Evolutionary conservation across 2,329 filamentous ascomycete genomes (phyloP).

Genomic region (Lecanicillium sp.): DNA sequence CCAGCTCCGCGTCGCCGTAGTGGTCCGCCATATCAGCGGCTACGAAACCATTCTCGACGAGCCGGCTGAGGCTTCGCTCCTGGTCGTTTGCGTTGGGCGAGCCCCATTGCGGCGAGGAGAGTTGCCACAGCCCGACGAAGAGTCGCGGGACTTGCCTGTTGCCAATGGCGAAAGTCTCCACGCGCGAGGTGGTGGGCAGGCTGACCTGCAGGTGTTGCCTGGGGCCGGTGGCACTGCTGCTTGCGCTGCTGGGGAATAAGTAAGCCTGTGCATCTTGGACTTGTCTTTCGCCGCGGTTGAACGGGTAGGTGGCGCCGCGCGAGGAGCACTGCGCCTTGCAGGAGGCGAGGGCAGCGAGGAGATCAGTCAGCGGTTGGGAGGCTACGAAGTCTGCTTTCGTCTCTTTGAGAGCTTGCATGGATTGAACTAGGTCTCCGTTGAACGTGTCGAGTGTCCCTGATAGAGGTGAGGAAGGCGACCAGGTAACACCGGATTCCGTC

Average conservation of each 20-base stretch:
- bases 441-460: conserved; percentile 16
- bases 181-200: neutral
- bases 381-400: too few relatives aligned
- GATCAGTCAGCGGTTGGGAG: conserved; percentile 6
- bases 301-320: conserved; percentile 8
- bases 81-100: conserved; percentile 11
- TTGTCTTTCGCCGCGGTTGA: conserved; percentile 21
- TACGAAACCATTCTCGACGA: conserved; percentile 12
- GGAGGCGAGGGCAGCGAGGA: conserved; percentile 14
- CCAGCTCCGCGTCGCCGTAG: conserved; percentile 41
- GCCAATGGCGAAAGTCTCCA: conserved; percentile 17
- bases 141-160: conserved; percentile 15
- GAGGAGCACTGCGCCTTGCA: conserved; percentile 14
- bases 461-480: conserved; percentile 4
- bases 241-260: conserved; percentile 15
- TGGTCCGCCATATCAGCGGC: conserved; percentile 47
- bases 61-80: conserved; percentile 10
- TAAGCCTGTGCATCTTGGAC: conserved; percentile 18
- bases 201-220: neutral
- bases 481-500: neutral
- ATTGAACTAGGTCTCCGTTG: conserved; percentile 28
- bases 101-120: conserved; percentile 23
- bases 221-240: neutral
- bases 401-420: conserved; percentile 29
- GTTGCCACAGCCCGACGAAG: conserved; percentile 24